Conservation (phyloP, 2,329 filamentous ascomycete species). For the Trichoderma hamatum region DNA sequence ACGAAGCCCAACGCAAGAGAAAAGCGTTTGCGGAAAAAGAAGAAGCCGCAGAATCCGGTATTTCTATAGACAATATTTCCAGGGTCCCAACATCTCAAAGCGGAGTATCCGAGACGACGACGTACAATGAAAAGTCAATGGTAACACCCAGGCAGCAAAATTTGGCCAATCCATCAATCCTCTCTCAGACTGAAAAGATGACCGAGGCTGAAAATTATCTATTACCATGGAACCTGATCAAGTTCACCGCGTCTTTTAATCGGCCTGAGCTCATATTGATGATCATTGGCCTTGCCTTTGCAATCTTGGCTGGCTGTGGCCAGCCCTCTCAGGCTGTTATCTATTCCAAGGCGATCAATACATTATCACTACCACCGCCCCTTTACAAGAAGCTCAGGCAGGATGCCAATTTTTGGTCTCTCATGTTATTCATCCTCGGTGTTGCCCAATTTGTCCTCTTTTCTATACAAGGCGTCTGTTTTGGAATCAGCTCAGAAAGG, state of each 20-base stretch:
- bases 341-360: slow-evolving; percentile 12
- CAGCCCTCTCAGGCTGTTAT: slow-evolving; percentile 9
- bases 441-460: slow-evolving; percentile 73
- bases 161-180: not conserved
- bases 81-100: slow-evolving; percentile 55
- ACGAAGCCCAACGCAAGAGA: slow-evolving; percentile 42
- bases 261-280: not conserved
- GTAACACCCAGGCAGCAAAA: not conserved
- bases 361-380: slow-evolving; percentile 59
- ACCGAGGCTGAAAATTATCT: not conserved
- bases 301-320: not conserved
- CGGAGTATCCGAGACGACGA: slow-evolving; percentile 45
- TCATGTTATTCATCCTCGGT: slow-evolving; percentile 87
- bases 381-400: slow-evolving; percentile 65
- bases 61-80: no score
- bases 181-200: not conserved
- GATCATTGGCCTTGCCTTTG: not conserved
- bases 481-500: slow-evolving; percentile 82
- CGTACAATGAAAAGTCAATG: slow-evolving; percentile 59
- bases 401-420: slow-evolving; percentile 83
- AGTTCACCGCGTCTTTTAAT: slow-evolving; percentile 1
- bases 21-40: slow-evolving; percentile 55
- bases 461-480: slow-evolving; percentile 68
- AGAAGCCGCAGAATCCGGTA: slow-evolving; percentile 45
- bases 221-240: not conserved